Evolutionary conservation across 768 basidiomycete genomes (phyloP).

Genomic region (Russula compacta): DNA sequence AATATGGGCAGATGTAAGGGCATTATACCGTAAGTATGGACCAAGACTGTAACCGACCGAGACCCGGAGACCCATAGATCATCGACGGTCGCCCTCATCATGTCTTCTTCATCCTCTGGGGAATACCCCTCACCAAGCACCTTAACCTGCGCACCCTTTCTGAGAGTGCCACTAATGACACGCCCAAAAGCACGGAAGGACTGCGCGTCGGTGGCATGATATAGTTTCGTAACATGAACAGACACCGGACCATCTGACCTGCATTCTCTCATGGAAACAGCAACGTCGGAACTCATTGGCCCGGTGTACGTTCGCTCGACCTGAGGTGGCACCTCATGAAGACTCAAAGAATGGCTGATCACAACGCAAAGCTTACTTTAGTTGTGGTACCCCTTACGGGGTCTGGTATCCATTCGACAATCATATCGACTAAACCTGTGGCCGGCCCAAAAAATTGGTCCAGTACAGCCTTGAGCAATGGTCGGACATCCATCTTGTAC

Average conservation of each 20-base stretch:
- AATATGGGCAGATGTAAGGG: neutral
- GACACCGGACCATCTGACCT: conserved; percentile 81
- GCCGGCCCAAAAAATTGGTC: conserved; percentile 94
- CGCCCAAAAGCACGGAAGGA: conserved; percentile 96
- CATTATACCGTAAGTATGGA: neutral
- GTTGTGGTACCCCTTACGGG: conserved; percentile 46
- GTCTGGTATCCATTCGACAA: conserved; percentile 85
- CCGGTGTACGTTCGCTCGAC: conserved; percentile 83
- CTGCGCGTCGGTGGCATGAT: conserved; percentile 93
- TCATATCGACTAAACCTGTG: conserved; percentile 86
- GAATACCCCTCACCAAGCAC: conserved; percentile 98
- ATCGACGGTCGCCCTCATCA: conserved; percentile 78
- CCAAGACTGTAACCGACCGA: conserved; percentile 40
- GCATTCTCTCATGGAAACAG: conserved; percentile 71
- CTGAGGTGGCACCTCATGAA: conserved; percentile 29
- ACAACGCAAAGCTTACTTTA: conserved; percentile 39
- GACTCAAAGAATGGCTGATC: neutral
- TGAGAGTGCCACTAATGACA: conserved; percentile 84
- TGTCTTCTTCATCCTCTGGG: conserved; percentile 98
- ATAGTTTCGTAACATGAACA: conserved; percentile 89
- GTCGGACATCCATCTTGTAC: conserved; percentile 98
- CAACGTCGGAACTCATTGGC: conserved; percentile 73
- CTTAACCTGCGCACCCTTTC: conserved; percentile 77
- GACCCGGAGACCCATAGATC: conserved; percentile 88
- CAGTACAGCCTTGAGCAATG: conserved; percentile 84